Conservation (phyloP, 2,329 filamentous ascomycete genomes). For the Fusarium devonianum region DNA sequence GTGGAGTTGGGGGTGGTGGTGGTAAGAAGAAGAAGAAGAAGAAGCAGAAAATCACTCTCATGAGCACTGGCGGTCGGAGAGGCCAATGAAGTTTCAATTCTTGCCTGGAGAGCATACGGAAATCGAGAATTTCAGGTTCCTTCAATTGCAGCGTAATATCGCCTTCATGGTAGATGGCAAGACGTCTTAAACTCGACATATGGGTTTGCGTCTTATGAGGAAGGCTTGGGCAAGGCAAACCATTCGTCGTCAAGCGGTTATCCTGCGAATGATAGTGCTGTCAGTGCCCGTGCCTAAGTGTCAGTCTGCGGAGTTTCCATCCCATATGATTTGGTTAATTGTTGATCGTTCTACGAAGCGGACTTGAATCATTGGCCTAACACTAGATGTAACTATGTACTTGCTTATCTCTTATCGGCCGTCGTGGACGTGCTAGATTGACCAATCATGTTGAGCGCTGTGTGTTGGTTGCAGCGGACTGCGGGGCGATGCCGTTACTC, state of each 20-base stretch:
- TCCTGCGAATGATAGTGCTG: slow-evolving; percentile 9
- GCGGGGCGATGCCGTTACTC: slow-evolving; percentile 35
- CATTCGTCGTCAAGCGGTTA: slow-evolving; percentile 2
- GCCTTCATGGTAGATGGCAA: slow-evolving; percentile 4
- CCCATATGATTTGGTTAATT: neutral
- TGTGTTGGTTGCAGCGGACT: slow-evolving; percentile 1
- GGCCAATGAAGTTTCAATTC: slow-evolving; percentile 45
- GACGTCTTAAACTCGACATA: slow-evolving; percentile 2
- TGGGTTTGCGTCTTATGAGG: neutral
- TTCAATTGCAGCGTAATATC: no score
- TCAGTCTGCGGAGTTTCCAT: neutral
- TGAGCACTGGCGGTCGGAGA: slow-evolving; percentile 69
- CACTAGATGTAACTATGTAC: no score
- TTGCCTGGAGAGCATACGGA: slow-evolving; percentile 5
- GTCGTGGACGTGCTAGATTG: slow-evolving; percentile 17
- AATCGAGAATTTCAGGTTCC: slow-evolving; percentile 1
- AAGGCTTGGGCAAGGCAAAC: neutral
- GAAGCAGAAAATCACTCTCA: slow-evolving; percentile 75
- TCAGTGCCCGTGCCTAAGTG: slow-evolving; percentile 1
- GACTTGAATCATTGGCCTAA: no score
- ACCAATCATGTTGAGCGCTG: slow-evolving; percentile 24
- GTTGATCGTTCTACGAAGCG: neutral
- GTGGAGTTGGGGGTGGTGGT: slow-evolving; percentile 40
- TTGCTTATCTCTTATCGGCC: slow-evolving; percentile 30
- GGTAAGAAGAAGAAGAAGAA: slow-evolving; percentile 69